phyloP scores from a whole-genome alignment of 305 asterid species.

The Fraxinus ornus region DNA sequence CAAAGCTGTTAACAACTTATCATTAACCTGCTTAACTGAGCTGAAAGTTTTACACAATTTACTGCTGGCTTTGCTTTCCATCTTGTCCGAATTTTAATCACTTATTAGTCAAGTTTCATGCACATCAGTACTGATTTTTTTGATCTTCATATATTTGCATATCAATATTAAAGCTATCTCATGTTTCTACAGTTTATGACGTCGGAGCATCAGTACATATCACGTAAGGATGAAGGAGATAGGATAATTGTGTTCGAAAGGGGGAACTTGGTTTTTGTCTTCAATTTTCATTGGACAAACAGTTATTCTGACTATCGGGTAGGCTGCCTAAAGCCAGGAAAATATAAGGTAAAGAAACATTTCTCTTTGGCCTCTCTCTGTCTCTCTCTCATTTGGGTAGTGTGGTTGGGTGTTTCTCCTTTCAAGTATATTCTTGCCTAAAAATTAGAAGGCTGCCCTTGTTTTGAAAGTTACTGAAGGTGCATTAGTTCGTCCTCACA shows the following conservation, averaged over 20 bases:
- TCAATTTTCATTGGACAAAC: conserved; percentile 82
- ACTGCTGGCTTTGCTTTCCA: conserved; percentile 7
- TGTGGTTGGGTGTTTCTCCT: neutral
- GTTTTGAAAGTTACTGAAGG: too few relatives aligned
- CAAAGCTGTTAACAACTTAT: neutral
- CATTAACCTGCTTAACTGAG: neutral
- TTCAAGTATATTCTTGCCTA: neutral
- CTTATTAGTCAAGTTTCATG: neutral
- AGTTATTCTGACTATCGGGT: conserved; percentile 81
- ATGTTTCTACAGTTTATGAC: conserved; percentile 82
- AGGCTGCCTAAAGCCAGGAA: conserved; percentile 92
- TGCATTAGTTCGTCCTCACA: too few relatives aligned
- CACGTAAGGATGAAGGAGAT: conserved; percentile 84
- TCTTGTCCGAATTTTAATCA: neutral
- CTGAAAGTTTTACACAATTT: neutral
- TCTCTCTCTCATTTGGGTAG: neutral
- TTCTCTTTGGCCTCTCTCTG: neutral
- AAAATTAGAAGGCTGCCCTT: neutral
- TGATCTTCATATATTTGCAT: neutral
- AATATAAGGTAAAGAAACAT: conserved; percentile 63
- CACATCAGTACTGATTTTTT: conserved; percentile 11
- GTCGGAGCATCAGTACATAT: conserved; percentile 87
- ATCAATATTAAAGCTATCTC: neutral
- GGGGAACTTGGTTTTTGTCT: conserved; percentile 81
- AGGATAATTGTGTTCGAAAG: conserved; percentile 74